phyloP scores from a whole-genome alignment of 1,284 basidiomycete genomes.

The Cryptococcus sp. region DNA sequence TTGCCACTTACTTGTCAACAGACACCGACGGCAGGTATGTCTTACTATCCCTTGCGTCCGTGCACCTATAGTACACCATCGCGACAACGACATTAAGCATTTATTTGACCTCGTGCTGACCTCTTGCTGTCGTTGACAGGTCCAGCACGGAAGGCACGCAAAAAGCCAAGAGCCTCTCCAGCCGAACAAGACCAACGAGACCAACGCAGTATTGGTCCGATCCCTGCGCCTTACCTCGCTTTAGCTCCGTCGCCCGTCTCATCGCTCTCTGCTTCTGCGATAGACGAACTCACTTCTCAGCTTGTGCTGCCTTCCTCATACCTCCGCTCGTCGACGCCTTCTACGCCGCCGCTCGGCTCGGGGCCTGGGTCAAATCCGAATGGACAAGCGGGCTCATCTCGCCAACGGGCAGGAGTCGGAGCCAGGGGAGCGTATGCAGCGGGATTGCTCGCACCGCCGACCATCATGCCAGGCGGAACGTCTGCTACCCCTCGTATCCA shows the following conservation, averaged over 20 bases:
- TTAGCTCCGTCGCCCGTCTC: slow-evolving; percentile 41
- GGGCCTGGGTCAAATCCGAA: background rate
- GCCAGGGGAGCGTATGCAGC: slow-evolving; percentile 24
- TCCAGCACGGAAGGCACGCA: slow-evolving; percentile 25
- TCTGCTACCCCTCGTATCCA: slow-evolving; percentile 29
- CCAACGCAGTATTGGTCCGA: slow-evolving; percentile 14
- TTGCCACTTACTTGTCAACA: too few species aligned
- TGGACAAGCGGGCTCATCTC: slow-evolving; percentile 2
- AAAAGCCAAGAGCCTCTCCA: slow-evolving; percentile 30
- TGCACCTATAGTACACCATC: too few species aligned
- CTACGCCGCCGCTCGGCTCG: background rate
- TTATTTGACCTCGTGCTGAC: too few species aligned
- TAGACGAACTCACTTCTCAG: slow-evolving; percentile 16
- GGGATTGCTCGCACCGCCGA: slow-evolving; percentile 35
- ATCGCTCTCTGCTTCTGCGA: slow-evolving; percentile 30
- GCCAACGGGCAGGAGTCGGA: background rate
- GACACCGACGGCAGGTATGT: too few species aligned
- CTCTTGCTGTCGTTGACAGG: background rate
- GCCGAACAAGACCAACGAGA: background rate
- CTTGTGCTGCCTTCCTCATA: slow-evolving; percentile 28
- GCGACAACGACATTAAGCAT: too few species aligned
- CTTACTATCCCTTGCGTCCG: too few species aligned
- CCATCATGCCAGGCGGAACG: slow-evolving; percentile 41
- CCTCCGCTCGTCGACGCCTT: slow-evolving; percentile 8
- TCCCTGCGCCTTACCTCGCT: slow-evolving; percentile 46